Conservation (phyloP, 306 rosid species). For the Corylus heterophylla region DNA sequence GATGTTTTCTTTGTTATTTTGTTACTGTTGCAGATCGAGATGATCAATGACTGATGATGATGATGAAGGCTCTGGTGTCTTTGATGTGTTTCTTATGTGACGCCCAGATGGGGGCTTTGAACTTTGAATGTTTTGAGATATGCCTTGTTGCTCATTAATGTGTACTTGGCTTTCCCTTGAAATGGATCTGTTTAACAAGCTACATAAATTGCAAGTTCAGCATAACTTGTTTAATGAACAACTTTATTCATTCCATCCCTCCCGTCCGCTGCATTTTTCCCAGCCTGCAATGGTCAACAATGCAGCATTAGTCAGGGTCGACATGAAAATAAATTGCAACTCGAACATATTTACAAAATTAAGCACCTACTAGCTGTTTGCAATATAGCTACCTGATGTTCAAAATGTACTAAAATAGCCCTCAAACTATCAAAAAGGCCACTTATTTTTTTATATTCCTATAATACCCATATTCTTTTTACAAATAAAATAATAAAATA, state of each 20-base stretch:
- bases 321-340: too few relatives aligned
- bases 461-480: too few relatives aligned
- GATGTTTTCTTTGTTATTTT: not conserved
- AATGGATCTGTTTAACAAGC: not conserved
- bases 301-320: not conserved
- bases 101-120: slow-evolving; percentile 11
- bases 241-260: not conserved
- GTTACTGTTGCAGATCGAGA: slow-evolving; percentile 37
- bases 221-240: not conserved
- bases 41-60: slow-evolving; percentile 36
- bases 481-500: too few relatives aligned
- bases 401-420: too few relatives aligned
- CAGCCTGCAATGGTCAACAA: not conserved
- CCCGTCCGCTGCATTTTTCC: not conserved
- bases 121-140: slow-evolving; percentile 6
- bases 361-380: too few relatives aligned
- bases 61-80: slow-evolving; percentile 31
- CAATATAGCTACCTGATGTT: too few relatives aligned
- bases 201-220: slow-evolving; percentile 16
- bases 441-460: too few relatives aligned
- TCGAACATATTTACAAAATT: too few relatives aligned
- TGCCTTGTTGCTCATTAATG: slow-evolving; percentile 8
- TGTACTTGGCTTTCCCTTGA: slow-evolving; percentile 15
- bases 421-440: too few relatives aligned
- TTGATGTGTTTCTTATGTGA: slow-evolving; percentile 20